These are phyloP conservation scores for Drosera capensis DNA, from an alignment of 148 eudicot species.

Conservation along the genomic window DNA sequence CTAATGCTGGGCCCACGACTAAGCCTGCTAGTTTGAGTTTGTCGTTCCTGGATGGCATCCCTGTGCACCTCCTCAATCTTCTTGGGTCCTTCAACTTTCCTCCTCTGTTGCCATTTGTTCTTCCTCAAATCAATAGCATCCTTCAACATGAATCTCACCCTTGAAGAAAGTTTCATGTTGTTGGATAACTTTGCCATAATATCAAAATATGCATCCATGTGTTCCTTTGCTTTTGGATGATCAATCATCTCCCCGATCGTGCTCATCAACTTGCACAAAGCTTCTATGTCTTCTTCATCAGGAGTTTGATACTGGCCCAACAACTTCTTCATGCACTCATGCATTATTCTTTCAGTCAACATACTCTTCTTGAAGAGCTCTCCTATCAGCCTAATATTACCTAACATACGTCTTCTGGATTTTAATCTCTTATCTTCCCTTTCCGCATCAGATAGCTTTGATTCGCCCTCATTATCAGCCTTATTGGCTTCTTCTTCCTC, in stretches of 20 bases:
- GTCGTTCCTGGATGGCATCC: slow-evolving; percentile 90
- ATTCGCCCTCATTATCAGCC: slow-evolving; percentile 49
- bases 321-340: slow-evolving; percentile 65
- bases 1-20: slow-evolving; percentile 54
- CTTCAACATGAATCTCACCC: slow-evolving; percentile 79
- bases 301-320: slow-evolving; percentile 56
- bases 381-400: slow-evolving; percentile 65
- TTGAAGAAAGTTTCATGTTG: slow-evolving; percentile 62
- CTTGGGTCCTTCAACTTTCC: slow-evolving; percentile 94
- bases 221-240: slow-evolving; percentile 71
- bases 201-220: slow-evolving; percentile 66
- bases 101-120: slow-evolving; percentile 82
- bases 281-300: slow-evolving; percentile 83
- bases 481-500: slow-evolving; percentile 76
- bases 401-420: slow-evolving; percentile 70
- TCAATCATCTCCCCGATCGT: slow-evolving; percentile 84
- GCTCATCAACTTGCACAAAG: slow-evolving; percentile 92
- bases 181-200: slow-evolving; percentile 58
- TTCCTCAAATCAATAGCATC: slow-evolving; percentile 81
- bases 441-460: slow-evolving; percentile 39
- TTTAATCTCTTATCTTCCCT: slow-evolving; percentile 49
- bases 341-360: slow-evolving; percentile 93
- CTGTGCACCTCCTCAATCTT: slow-evolving; percentile 93
- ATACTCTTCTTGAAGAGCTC: slow-evolving; percentile 76
- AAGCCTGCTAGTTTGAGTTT: slow-evolving; percentile 43